A percentile compares a stretch with the other conserved stretches of the same genome.
These are phyloP conservation scores for Tetrahymena borealis DNA, from an alignment of 73 alveolate species.

Conservation along the genomic window DNA sequence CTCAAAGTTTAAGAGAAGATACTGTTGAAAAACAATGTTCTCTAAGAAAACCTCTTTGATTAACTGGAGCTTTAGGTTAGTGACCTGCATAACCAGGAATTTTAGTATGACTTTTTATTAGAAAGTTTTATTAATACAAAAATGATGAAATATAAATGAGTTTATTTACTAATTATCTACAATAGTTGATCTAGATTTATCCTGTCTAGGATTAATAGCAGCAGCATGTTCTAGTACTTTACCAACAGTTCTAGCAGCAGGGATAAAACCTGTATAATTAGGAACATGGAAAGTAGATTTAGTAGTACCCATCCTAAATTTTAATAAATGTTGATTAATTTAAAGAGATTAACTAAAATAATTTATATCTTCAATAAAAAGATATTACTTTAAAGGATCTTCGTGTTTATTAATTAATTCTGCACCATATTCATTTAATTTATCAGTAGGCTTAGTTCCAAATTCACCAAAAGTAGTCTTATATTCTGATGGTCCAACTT, in stretches of 20 bases:
- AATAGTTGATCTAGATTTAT: slow-evolving; percentile 20
- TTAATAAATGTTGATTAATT: no score
- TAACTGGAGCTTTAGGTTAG: slow-evolving; percentile 25
- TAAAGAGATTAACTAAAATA: no score
- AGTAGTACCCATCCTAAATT: slow-evolving; percentile 28
- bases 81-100: slow-evolving; percentile 51
- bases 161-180: slow-evolving; percentile 27
- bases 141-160: background rate
- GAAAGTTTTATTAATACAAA: background rate
- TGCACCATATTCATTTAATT: slow-evolving; percentile 23
- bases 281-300: slow-evolving; percentile 30
- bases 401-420: slow-evolving; percentile 18
- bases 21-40: slow-evolving; percentile 6
- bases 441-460: slow-evolving; percentile 33
- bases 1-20: background rate
- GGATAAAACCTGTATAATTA: slow-evolving; percentile 41
- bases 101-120: slow-evolving; percentile 17
- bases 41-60: slow-evolving; percentile 3
- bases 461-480: slow-evolving; percentile 28
- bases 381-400: background rate
- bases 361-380: background rate
- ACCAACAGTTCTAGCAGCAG: slow-evolving; percentile 14
- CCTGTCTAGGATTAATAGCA: slow-evolving; percentile 32
- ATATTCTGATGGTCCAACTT: slow-evolving; percentile 43
- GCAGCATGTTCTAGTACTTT: slow-evolving; percentile 37